A percentile compares a stretch with the other conserved stretches of the same genome.
Evolutionary conservation across 2,329 filamentous ascomycete genomes (phyloP).

Genomic region (Cucurbitaria berberidis): DNA sequence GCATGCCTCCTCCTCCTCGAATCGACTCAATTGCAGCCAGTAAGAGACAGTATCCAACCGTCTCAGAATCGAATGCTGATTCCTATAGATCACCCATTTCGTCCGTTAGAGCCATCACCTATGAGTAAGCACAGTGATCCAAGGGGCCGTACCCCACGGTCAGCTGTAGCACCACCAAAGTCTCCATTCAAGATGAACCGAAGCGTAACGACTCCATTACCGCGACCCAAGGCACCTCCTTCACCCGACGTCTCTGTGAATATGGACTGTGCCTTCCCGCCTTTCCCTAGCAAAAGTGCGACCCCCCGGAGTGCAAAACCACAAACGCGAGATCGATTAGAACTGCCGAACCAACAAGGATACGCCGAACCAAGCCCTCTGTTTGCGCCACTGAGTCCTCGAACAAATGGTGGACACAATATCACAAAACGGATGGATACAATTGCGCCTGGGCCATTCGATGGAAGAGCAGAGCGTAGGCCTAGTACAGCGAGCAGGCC

Average conservation of each 20-base stretch:
- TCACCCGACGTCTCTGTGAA: constrained; percentile 43
- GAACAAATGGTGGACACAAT: constrained; percentile 49
- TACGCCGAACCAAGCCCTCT: constrained; percentile 44
- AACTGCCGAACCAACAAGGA: constrained; percentile 32
- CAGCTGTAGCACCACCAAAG: constrained; percentile 25
- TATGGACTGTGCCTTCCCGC: constrained; percentile 61
- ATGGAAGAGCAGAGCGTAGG: constrained; percentile 48
- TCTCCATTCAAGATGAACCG: constrained; percentile 41
- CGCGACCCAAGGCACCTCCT: constrained; percentile 39
- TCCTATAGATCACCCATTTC: constrained; percentile 45
- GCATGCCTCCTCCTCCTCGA: constrained; percentile 57
- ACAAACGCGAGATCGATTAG: constrained; percentile 28
- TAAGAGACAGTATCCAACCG: constrained; percentile 48
- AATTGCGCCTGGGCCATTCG: constrained; percentile 71
- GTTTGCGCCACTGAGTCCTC: constrained; percentile 59
- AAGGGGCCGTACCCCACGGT: constrained; percentile 31
- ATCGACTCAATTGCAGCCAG: constrained; percentile 66
- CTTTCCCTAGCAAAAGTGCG: constrained; percentile 55
- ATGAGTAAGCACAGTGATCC: constrained; percentile 37
- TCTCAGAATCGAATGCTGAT: constrained; percentile 18
- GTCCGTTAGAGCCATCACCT: constrained; percentile 32
- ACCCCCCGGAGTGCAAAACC: constrained; percentile 31
- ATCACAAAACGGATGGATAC: constrained; percentile 68
- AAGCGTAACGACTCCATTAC: constrained; percentile 44
- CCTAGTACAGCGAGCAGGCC: constrained; percentile 45